Evolutionary conservation across 176 grass and related monocot species (phyloP).

Genomic region (Miscanthus lutarioriparius): DNA sequence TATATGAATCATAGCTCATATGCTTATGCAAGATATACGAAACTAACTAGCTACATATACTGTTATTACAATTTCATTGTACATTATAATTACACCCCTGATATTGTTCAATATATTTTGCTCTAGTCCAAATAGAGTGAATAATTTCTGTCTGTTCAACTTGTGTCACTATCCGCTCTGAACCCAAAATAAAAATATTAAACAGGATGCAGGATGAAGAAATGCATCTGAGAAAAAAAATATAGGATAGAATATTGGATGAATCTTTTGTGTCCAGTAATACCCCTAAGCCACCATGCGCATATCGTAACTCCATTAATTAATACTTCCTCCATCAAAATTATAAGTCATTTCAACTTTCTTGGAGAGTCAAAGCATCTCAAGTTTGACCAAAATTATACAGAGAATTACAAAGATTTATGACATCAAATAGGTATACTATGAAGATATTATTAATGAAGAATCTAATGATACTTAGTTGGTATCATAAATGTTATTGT

Average conservation of each 20-base stretch:
- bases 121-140: not conserved
- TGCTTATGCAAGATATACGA: not conserved
- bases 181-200: not conserved
- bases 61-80: not conserved
- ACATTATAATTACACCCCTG: not conserved
- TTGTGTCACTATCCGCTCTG: not conserved
- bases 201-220: not conserved
- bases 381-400: too few relatives aligned
- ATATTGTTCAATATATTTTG: not conserved
- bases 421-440: too few relatives aligned
- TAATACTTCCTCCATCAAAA: too few relatives aligned
- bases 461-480: too few relatives aligned
- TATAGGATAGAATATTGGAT: not conserved
- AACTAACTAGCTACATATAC: not conserved
- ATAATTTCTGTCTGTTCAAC: too few relatives aligned
- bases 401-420: too few relatives aligned
- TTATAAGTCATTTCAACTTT: too few relatives aligned
- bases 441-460: too few relatives aligned
- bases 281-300: not conserved
- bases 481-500: too few relatives aligned
- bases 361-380: too few relatives aligned
- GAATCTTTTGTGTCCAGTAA: not conserved
- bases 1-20: not conserved
- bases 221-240: not conserved
- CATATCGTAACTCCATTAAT: not conserved